These are phyloP conservation scores for Podospora conica DNA, from an alignment of 495 filamentous ascomycete species.

Conservation along the genomic window DNA sequence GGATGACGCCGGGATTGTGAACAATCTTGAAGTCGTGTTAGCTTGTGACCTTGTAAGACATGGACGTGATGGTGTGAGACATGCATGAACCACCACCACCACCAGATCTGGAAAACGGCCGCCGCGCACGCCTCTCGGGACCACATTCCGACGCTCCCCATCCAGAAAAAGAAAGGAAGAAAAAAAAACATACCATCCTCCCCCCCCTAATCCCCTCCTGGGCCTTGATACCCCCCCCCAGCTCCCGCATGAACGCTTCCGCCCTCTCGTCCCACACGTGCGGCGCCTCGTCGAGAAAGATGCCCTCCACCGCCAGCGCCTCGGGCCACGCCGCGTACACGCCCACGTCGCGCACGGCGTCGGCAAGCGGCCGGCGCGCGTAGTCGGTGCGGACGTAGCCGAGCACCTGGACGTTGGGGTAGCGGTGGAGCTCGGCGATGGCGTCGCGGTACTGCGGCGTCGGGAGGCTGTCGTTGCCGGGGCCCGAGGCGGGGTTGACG, in stretches of 20 bases:
- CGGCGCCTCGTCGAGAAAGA: neutral
- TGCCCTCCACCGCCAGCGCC: neutral
- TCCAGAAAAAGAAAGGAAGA: neutral
- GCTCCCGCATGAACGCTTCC: neutral
- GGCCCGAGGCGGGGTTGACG: constrained; percentile 26
- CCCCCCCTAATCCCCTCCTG: neutral
- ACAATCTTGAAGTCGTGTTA: neutral
- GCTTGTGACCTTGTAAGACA: neutral
- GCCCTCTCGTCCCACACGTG: neutral
- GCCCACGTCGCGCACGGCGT: neutral
- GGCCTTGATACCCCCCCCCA: neutral
- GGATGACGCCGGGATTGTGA: neutral
- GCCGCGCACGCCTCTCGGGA: neutral
- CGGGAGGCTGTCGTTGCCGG: constrained; percentile 17
- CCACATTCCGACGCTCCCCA: neutral
- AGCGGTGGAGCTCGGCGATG: neutral
- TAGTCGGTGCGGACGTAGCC: neutral
- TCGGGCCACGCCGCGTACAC: neutral
- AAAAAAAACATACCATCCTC: neutral
- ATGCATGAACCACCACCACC: neutral
- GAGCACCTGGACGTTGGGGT: neutral
- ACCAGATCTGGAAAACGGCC: neutral
- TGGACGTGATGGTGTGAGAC: no score
- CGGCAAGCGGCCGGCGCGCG: neutral
- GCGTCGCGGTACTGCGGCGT: neutral